Base-by-base conservation (phyloP, 1,284 basidiomycete species). In the Apiotrichum porosum region DNA sequence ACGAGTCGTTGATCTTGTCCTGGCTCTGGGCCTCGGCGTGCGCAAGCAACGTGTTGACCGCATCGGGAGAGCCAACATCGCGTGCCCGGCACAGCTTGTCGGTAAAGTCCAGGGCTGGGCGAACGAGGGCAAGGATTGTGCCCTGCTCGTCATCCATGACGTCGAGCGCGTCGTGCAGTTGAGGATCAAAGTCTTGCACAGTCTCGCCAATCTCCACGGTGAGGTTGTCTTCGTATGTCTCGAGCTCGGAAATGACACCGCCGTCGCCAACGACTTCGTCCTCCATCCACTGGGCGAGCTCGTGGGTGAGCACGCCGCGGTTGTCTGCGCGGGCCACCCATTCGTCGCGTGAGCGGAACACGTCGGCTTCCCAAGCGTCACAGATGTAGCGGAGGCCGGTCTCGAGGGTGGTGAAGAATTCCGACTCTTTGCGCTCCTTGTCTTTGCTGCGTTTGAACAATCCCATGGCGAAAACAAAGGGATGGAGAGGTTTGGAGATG, bases 231-330 rank as follows among this genome's bases (percentile, higher is more conserved):
- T 2, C 26, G 38, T 40, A 40, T 6, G 19, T 23, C 26, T 40
- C 38, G 26, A n/a, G 21, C 17, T 13, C 14, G 26, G 15, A 13
- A 28, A 40, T 40, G 26, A 28, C 23, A 28, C 38, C 38, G 6
- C 24, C 17, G 38, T 40, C 38, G 9, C n/a, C 21, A 3, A 40
- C 26, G 38, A 40, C 38, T 19, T 40, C 38, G 17, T 40, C 24
- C 26, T 40, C n/a, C 38, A 40, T 30, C 38, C 38, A 40, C n/a
- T 40, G 26, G 17, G 38, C 23, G 14, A 40, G 38, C 38, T 40
- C 26, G n/a, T 9, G 12, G 6, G 38, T 28, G 26, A 40, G 26
- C n/a, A 24, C 14, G 17, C 9, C 38, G 18, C 38, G 38, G 18
- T 23, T 22, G 4, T 18, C 21, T 10, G 14, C 24, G 15, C 38